Evolutionary conservation across 139 green algal species (phyloP).

Genomic region (Chlamydomonas sp.): DNA sequence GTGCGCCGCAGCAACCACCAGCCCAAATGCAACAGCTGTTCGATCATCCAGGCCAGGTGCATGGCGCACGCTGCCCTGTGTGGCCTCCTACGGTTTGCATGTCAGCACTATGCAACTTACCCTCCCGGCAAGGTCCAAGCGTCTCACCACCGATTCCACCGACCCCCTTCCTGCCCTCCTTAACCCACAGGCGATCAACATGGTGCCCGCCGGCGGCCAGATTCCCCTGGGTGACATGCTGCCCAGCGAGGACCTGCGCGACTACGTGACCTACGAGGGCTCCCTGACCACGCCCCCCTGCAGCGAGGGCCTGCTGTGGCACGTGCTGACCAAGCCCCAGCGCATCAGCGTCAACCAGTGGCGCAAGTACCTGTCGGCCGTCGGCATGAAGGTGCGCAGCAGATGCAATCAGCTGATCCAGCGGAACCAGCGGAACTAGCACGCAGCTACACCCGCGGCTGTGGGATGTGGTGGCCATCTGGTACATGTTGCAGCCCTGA

Average conservation of each 20-base stretch:
- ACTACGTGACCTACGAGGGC: constrained; percentile 49
- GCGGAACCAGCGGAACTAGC: too few relatives aligned
- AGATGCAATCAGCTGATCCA: not conserved
- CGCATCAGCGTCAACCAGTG: not conserved
- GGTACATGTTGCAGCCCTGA: too few relatives aligned
- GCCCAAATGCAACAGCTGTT: not conserved
- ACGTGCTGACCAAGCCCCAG: not conserved
- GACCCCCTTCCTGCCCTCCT: too few relatives aligned
- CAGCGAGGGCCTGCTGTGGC: constrained; percentile 31
- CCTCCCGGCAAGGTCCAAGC: too few relatives aligned
- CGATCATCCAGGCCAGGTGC: not conserved
- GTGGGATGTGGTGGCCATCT: too few relatives aligned
- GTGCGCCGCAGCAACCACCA: not conserved
- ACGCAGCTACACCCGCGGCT: too few relatives aligned
- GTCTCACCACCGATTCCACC: too few relatives aligned
- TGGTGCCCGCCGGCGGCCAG: not conserved
- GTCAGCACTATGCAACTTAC: too few relatives aligned
- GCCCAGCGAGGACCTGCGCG: not conserved
- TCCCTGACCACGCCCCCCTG: constrained; percentile 71
- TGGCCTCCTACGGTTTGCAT: too few relatives aligned
- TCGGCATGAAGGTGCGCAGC: not conserved
- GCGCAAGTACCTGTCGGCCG: not conserved
- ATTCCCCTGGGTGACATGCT: constrained; percentile 4
- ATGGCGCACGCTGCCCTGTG: not conserved
- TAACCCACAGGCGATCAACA: too few relatives aligned